Percentiles rank a stretch among this genome's conserved stretches.
phyloP scores from a whole-genome alignment of 805 yeast genomes.

The Nadsonia fulvescens region DNA sequence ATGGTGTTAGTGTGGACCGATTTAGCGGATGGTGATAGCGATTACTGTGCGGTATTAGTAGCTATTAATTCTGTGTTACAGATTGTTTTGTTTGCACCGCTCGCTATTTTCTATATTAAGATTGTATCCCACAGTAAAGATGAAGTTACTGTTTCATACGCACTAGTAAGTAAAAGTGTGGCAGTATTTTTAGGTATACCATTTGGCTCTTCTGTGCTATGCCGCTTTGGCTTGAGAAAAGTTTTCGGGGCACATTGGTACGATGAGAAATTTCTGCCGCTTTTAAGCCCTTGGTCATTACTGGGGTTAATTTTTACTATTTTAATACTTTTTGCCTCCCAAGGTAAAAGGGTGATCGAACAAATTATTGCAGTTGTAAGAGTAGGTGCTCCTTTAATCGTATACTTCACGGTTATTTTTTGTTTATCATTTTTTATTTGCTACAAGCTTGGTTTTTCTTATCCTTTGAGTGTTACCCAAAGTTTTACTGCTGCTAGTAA shows the following conservation, averaged over 20 bases:
- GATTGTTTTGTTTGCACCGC: constrained; percentile 34
- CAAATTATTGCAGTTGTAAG: constrained; percentile 32
- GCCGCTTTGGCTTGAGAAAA: constrained; percentile 23
- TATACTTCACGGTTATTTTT: constrained; percentile 32
- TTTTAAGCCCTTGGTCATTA: constrained; percentile 31
- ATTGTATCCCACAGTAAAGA: constrained; percentile 19
- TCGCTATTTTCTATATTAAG: constrained; percentile 29
- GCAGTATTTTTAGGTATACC: constrained; percentile 39
- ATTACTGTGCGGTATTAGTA: constrained; percentile 34
- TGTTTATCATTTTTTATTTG: constrained; percentile 23
- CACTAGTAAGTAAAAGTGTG: constrained; percentile 29
- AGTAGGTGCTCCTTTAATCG: constrained; percentile 30
- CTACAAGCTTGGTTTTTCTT: constrained; percentile 13
- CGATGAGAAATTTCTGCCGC: constrained; percentile 22
- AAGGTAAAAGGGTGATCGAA: constrained; percentile 29
- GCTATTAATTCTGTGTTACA: constrained; percentile 33
- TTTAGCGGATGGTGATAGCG: constrained; percentile 32
- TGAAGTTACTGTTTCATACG: constrained; percentile 16
- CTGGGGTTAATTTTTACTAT: constrained; percentile 35
- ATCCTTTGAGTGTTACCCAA: constrained; percentile 28
- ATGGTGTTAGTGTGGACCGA: constrained; percentile 45
- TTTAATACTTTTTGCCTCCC: constrained; percentile 31
- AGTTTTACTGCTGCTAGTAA: constrained; percentile 40
- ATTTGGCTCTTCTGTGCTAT: constrained; percentile 25
- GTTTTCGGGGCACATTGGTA: constrained; percentile 11